Base-by-base conservation (phyloP, 345 rosid species). In the Citrus medica region DNA sequence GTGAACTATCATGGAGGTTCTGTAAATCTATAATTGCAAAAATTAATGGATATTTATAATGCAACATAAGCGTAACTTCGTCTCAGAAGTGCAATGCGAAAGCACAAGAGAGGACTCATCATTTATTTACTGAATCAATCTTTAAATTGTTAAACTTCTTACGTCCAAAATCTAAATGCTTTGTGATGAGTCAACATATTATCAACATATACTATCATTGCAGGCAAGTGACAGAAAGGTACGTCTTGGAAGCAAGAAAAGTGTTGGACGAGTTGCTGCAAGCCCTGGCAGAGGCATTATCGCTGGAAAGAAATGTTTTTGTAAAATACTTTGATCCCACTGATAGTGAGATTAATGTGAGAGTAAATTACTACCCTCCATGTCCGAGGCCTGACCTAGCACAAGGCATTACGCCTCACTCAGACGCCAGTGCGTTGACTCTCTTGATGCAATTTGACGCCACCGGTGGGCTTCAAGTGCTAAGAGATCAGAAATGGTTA, bases 381-480 rank as follows among this genome's bases (percentile, higher is more conserved):
- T 84, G 87, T 17, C 89, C 89, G 0, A 73, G 84, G 5, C 85
- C 85, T 0, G 87, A 86, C 25, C 75, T 81, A n/a, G 35, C 86
- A 0, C 69, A 82, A 8, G 89, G 89, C 0, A 79, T 86, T 6
- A 79, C 64, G 32, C 84, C 89, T n/a, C 87, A 84, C 67, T 70
- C 88, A 1, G 86, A 86, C 46, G 76, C 79, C 22, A 75, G 82
- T n/a, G 22, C 72, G 32, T 24, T 84, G 27, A 86, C 87, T 75
- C 60, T 86, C 55, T 70, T 84, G 35, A 80, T 76, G 16, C 81
- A 73, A 79, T 65, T 55, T 5, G 68, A 30, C 22, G 53, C 64
- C 62, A 63, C 35, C 2, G 64, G 62, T 2, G 79, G 77, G 30
- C 67, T 68, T 10, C 79, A 74, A 6, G 60, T 77, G 9, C 69